Evolutionary conservation across 2,329 filamentous ascomycete species (phyloP).

Genomic region (Neodidymelliopsis sp.): DNA sequence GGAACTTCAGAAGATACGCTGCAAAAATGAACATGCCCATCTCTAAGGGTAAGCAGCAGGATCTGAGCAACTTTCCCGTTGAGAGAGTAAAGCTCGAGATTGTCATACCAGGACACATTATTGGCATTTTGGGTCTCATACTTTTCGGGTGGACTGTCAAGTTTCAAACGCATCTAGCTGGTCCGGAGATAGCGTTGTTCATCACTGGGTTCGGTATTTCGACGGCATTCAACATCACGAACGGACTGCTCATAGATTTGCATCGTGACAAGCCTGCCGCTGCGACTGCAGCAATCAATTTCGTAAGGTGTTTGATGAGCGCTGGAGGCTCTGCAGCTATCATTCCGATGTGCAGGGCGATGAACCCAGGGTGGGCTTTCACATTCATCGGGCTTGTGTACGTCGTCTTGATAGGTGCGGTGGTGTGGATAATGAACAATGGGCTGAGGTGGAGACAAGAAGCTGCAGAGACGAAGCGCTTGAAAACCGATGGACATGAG

Average conservation of each 20-base stretch:
- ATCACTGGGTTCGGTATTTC: conserved; percentile 64
- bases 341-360: conserved; percentile 51
- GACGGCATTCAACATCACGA: conserved; percentile 56
- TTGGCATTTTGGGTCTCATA: conserved; percentile 44
- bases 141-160: conserved; percentile 55
- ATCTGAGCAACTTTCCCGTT: conserved; percentile 61
- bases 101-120: conserved; percentile 47
- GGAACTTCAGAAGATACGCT: conserved; percentile 76
- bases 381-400: conserved; percentile 51
- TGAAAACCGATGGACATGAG: conserved; percentile 9
- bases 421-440: conserved; percentile 42
- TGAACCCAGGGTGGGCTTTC: conserved; percentile 56
- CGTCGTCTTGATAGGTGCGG: conserved; percentile 31
- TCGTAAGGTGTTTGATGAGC: conserved; percentile 48
- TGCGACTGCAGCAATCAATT: conserved; percentile 50
- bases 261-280: conserved; percentile 51
- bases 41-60: conserved; percentile 63
- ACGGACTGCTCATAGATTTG: conserved; percentile 56
- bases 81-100: conserved; percentile 55
- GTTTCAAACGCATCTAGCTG: conserved; percentile 48
- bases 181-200: conserved; percentile 57
- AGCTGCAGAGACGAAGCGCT: conserved; percentile 24
- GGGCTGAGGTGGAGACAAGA: conserved; percentile 43
- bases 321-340: conserved; percentile 50
- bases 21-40: conserved; percentile 67